Evolutionary conservation across 495 filamentous ascomycete genomes (phyloP), one percentile per base, ranked within the genome.

Genomic region (Aspergillus heteromorphus): DNA sequence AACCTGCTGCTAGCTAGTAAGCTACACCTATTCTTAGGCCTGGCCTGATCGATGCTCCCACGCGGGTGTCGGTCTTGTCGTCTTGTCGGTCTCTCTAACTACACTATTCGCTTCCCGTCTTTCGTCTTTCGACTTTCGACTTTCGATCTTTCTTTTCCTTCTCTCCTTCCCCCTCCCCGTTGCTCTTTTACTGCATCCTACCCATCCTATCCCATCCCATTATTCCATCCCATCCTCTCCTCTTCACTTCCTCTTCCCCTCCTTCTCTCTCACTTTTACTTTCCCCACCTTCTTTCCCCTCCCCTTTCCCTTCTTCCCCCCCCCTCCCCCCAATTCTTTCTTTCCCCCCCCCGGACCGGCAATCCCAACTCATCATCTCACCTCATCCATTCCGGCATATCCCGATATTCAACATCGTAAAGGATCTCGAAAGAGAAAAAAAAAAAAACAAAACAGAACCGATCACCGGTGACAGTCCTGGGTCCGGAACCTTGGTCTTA

Each of bases 401-500:
- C 5, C 34, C 34, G 10, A 13, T 38, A 38, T 14, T 38, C n/a
- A 13, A 38, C n/a, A 13, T 13, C 34, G 34, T 38, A 38, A 38
- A 38, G 34, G 34, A 38, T n/a, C 34, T 13, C 42, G 43, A 17
- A 47, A 27, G 6, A 16, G 13, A 29, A 16, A 27, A 6, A 19
- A 13, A 27, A n/a, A 27, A 13, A 13, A 27, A 47, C 21, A 8
- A 29, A 40, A 38, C 52, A 47, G 42, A 50, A n/a, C 48, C 13
- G 16, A 48, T 14, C 4, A 38, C 11, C 34, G 34, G 40, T 45
- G 17, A 25, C 20, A 53, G 43, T n/a, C 40, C 45, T 51, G 38
- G 55, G 51, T 55, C 56, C 51, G 49, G 56, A 55, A 55, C 56
- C 56, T 45, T 51, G 55, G 58, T 57, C 45, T 57, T 56, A 55